These are phyloP conservation scores for Mortierella alpina DNA, from an alignment of 192 early-diverging fungal genomes.

Conservation along the genomic window DNA sequence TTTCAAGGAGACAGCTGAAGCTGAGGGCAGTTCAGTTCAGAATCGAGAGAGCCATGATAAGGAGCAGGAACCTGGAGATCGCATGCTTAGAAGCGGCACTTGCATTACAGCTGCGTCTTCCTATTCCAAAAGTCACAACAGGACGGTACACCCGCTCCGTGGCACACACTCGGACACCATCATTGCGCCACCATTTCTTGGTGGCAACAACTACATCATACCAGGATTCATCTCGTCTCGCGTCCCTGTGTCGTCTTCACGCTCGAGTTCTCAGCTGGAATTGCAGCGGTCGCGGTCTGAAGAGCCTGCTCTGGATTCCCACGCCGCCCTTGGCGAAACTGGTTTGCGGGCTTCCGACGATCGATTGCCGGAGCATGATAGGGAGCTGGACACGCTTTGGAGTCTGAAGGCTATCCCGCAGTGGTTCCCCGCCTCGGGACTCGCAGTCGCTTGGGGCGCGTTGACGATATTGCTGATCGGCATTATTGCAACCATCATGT, in stretches of 20 bases:
- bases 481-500: slow-evolving; percentile 29
- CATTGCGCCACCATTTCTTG: slow-evolving; percentile 11
- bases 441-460: slow-evolving; percentile 2
- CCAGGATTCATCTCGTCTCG: neutral
- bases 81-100: too few relatives aligned
- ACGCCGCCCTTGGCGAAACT: neutral
- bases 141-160: too few relatives aligned
- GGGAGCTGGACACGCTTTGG: neutral
- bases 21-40: too few relatives aligned
- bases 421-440: slow-evolving; percentile 21
- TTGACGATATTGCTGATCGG: slow-evolving; percentile 3
- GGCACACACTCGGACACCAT: neutral
- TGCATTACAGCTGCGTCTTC: too few relatives aligned
- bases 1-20: too few relatives aligned
- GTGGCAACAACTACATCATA: slow-evolving; percentile 20
- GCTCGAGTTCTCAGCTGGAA: neutral
- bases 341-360: neutral
- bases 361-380: neutral
- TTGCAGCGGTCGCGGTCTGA: neutral
- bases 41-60: too few relatives aligned
- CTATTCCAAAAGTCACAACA: too few relatives aligned
- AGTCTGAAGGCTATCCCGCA: slow-evolving; percentile 7
- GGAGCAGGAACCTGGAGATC: too few relatives aligned
- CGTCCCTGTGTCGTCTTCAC: too few relatives aligned
- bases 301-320: neutral